Evolutionary conservation across 306 rosid species (phyloP).

Genomic region (Luffa aegyptiaca): DNA sequence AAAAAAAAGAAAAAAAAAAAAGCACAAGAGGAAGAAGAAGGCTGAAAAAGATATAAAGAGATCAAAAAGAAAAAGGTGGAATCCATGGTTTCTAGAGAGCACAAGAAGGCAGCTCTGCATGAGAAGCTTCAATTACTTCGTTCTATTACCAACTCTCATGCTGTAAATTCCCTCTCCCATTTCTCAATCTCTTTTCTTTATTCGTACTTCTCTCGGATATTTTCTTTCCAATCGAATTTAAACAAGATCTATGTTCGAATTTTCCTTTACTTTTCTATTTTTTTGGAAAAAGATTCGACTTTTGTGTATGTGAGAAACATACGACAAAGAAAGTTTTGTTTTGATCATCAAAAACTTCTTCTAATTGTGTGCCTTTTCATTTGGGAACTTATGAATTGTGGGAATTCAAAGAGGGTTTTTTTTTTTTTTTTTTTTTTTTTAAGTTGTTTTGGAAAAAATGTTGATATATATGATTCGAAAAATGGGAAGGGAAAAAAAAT

Average conservation of each 20-base stretch:
- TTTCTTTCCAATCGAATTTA: neutral
- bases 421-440: too few relatives aligned
- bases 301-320: too few relatives aligned
- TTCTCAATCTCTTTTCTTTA: neutral
- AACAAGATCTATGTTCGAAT: neutral
- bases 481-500: too few relatives aligned
- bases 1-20: neutral
- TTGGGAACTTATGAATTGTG: neutral
- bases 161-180: conserved; percentile 53
- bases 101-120: conserved; percentile 69
- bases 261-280: neutral
- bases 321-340: neutral
- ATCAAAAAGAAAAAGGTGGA: neutral
- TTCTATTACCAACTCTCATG: conserved; percentile 86
- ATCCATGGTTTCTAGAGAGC: conserved; percentile 82
- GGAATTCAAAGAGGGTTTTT: neutral
- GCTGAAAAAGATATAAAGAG: neutral
- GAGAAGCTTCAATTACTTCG: conserved; percentile 97
- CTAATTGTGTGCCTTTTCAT: neutral
- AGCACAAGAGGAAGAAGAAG: neutral
- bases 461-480: too few relatives aligned
- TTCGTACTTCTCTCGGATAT: neutral
- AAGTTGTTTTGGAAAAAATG: neutral
- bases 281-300: too few relatives aligned
- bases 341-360: neutral